Evolutionary conservation across 139 green algal species (phyloP), one percentile per base, ranked within the genome.

Genomic region (Chlamydomonas incerta): DNA sequence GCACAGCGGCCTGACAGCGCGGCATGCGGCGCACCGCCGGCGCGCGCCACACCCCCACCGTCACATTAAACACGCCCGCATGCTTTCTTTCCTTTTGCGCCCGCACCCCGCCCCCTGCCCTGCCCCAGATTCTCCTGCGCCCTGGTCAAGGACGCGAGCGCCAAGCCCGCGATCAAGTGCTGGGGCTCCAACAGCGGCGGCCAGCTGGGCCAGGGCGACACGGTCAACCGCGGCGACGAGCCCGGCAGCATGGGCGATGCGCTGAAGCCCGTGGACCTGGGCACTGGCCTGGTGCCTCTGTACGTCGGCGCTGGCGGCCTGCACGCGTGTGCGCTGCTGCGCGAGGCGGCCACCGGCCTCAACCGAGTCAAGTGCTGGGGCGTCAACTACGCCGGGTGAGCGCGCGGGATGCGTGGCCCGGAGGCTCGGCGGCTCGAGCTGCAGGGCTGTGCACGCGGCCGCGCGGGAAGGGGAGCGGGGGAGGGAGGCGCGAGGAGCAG

Each of bases 301-400:
- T 20, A 11, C 17, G 24, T 72, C 3, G 29, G 24, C 15, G 66
- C 66, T 1, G 66, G 66, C n/a, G 31, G 13, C 29, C 15, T 17
- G n/a, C 66, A 72, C n/a, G n/a, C 66, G 1, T 72, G 66, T n/a
- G 66, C 66, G 66, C 66, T 72, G 17, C 66, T 37, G 66, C 66
- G n/a, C 5, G n/a, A 26, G 66, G 8, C 23, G 66, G 66, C 55
- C 2, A 60, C 55, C 41, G 41, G 41, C 41, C 41, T 50, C 41
- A 50, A 50, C 63, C 14, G 34, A 2, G 28, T 69, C 63, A 69
- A 69, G 28, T 69, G 63, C 63, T 69, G 63, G 63, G n/a, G n/a
- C n/a, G n/a, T n/a, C n/a, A n/a, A n/a, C n/a, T n/a, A n/a, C n/a
- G n/a, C n/a, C n/a, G n/a, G n/a, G n/a, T n/a, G n/a, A n/a, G n/a